Evolutionary conservation across 2,329 filamentous ascomycete genomes (phyloP), one percentile per base, ranked within the genome.

Genomic region (Penicillium aurantiogriseum): DNA sequence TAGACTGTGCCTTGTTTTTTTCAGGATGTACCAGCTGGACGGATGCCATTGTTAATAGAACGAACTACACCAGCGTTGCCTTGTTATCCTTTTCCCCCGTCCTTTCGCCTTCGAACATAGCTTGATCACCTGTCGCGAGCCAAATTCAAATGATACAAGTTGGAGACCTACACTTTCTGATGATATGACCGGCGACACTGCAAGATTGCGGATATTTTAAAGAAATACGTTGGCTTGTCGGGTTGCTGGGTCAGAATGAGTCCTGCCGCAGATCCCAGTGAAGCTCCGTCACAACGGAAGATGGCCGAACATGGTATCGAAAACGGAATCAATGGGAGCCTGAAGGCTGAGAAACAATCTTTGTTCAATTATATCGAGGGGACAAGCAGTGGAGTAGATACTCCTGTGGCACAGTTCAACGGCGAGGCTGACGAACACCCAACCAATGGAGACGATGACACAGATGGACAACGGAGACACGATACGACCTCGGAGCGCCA

Each of bases 171-270:
- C 29, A 25, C 17, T 42, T 10, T n/a, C 21, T 38, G 39, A 29
- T 51, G 46, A n/a, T 21, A 57, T 60, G 42, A 48, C 10, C 15
- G n/a, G 19, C 7, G 39, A 29, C 21, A 40, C 19, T n/a, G 5
- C 6, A 27, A 44, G n/a, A 21, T 45, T 36, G 40, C 5, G 5
- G 2, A 39, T 17, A 54, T 9, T 21, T 38, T 11, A 2, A 42
- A 49, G 25, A 23, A 38, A 29, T 6, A 19, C 11, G 11, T 50
- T 33, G 25, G 5, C 3, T 31, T 33, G 11, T 21, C 2, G 3
- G 17, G 17, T 17, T 11, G 6, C 29, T 15, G 39, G 40, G 35
- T 35, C 33, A 59, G 4, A 11, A 63, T 64, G 60, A 51, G 35
- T 10, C 54, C 53, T 23, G 36, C 23, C 7, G 38, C 38, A 40